These are phyloP conservation scores for Vitis riparia DNA, from an alignment of 164 flowering plant species.

Conservation along the genomic window DNA sequence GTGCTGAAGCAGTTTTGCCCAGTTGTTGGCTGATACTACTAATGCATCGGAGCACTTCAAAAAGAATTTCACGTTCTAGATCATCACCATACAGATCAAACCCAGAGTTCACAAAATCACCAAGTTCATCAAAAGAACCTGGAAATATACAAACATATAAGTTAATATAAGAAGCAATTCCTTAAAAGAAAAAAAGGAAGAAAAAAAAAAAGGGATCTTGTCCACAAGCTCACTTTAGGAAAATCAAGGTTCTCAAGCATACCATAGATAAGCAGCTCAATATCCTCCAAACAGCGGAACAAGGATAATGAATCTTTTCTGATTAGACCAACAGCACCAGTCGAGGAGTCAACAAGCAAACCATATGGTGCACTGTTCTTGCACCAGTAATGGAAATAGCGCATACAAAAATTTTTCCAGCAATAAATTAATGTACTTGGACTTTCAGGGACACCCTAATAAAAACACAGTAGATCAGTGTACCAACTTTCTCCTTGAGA, in stretches of 20 bases:
- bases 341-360: slow-evolving; percentile 56
- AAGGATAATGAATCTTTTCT: slow-evolving; percentile 67
- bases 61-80: slow-evolving; percentile 53
- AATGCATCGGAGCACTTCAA: slow-evolving; percentile 62
- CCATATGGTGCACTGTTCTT: slow-evolving; percentile 55
- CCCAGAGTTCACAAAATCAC: slow-evolving; percentile 38
- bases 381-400: slow-evolving; percentile 80
- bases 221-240: background rate
- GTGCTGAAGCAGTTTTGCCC: slow-evolving; percentile 68
- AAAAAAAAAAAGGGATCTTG: background rate
- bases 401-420: slow-evolving; percentile 70
- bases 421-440: slow-evolving; percentile 46
- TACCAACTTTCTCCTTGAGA: background rate
- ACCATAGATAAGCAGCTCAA: slow-evolving; percentile 78
- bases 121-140: slow-evolving; percentile 60
- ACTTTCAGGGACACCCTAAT: slow-evolving; percentile 59
- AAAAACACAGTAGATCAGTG: slow-evolving; percentile 14
- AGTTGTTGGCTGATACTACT: slow-evolving; percentile 58
- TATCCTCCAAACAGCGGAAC: slow-evolving; percentile 69
- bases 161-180: background rate
- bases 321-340: slow-evolving; percentile 70
- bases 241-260: slow-evolving; percentile 18
- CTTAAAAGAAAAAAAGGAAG: background rate
- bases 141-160: slow-evolving; percentile 1
- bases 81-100: slow-evolving; percentile 40